Conservation (phyloP, 768 basidiomycete species). For the Russula griseocarnosa region DNA sequence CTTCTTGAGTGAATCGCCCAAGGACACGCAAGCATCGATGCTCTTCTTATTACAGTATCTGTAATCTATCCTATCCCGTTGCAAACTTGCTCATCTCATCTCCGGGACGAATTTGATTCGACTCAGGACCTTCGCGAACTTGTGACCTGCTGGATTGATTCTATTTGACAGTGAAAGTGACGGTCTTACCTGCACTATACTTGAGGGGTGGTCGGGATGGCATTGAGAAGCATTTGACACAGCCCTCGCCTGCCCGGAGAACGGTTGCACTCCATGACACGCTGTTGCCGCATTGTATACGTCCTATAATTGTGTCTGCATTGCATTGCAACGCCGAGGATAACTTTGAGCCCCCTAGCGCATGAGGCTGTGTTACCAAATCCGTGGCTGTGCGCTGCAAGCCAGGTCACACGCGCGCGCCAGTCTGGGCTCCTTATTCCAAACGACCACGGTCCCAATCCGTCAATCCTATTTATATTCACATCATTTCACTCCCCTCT, state of each 20-base stretch:
- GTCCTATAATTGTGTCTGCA: not conserved
- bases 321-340: not conserved
- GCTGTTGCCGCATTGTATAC: not conserved
- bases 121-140: not conserved
- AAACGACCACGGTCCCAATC: not conserved
- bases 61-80: not conserved
- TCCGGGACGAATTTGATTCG: not conserved
- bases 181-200: not conserved
- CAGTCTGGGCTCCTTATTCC: constrained; percentile 1
- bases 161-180: not conserved
- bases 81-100: not conserved
- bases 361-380: not conserved
- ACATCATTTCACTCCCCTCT: not conserved
- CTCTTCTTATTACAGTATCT: not conserved
- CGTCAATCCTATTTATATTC: not conserved
- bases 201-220: not conserved
- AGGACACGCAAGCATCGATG: not conserved
- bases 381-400: constrained; percentile 3
- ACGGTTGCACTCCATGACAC: not conserved
- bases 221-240: not conserved
- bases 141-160: not conserved
- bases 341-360: not conserved
- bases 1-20: not conserved
- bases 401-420: not conserved
- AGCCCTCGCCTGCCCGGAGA: not conserved